Conservation (phyloP, 495 filamentous ascomycete species). For the Annulohypoxylon stygium region DNA sequence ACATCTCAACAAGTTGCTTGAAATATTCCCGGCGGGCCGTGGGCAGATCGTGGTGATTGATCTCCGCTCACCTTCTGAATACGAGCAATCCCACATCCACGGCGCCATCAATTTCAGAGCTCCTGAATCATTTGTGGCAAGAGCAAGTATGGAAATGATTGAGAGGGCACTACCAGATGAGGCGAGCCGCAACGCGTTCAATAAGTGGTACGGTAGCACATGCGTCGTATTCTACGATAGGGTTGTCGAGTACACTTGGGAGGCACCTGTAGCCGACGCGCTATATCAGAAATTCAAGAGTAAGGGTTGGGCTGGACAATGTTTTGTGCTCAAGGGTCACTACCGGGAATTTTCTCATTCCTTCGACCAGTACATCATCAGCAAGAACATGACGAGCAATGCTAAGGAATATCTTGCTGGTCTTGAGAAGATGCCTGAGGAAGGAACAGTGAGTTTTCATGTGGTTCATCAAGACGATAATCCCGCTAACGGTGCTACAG, state of each 20-base stretch:
- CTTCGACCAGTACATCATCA: conserved; percentile 61
- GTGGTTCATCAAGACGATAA: background rate
- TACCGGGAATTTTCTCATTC: conserved; percentile 62
- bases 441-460: conserved; percentile 45
- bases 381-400: conserved; percentile 55
- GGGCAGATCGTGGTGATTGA: conserved; percentile 61
- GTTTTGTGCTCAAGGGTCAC: conserved; percentile 64
- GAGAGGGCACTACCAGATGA: conserved; percentile 61
- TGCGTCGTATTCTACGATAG: conserved; percentile 65
- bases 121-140: conserved; percentile 57
- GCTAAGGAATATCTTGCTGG: conserved; percentile 59
- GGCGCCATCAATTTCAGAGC: conserved; percentile 63
- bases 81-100: conserved; percentile 61
- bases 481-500: conserved; percentile 38
- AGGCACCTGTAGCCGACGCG: conserved; percentile 59
- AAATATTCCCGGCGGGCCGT: conserved; percentile 59
- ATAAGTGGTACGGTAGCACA: conserved; percentile 58
- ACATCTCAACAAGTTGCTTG: conserved; percentile 60
- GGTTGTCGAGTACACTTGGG: conserved; percentile 60
- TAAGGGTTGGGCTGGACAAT: conserved; percentile 60
- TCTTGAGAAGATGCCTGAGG: conserved; percentile 50
- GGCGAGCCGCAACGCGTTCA: conserved; percentile 58
- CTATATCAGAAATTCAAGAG: conserved; percentile 56
- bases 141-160: conserved; percentile 62
- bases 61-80: conserved; percentile 58